Percentiles rank a stretch among this genome's conserved stretches.
Conservation (phyloP, 495 filamentous ascomycete species). For the Annulohypoxylon moriforme region DNA sequence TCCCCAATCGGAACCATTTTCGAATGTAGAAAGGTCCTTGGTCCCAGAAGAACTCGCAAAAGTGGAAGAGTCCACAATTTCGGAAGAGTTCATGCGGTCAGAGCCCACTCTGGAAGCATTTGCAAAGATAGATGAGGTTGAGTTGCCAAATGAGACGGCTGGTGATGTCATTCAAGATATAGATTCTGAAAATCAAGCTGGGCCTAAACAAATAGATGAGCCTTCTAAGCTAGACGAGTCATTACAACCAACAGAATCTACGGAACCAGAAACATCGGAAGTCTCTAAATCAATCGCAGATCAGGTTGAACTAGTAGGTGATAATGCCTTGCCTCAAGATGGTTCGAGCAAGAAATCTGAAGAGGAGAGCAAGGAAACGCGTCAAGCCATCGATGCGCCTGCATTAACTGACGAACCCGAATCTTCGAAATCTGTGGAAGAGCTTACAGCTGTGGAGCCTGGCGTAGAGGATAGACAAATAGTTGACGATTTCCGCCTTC, state of each 20-base stretch:
- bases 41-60: background rate
- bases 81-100: background rate
- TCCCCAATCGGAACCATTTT: background rate
- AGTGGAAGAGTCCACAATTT: background rate
- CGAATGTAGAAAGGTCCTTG: background rate
- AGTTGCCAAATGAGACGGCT: background rate
- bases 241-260: slow-evolving; percentile 15
- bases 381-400: slow-evolving; percentile 10
- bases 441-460: slow-evolving; percentile 17
- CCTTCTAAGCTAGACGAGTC: background rate
- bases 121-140: background rate
- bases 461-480: slow-evolving; percentile 19
- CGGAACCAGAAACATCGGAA: slow-evolving; percentile 5
- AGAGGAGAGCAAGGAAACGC: slow-evolving; percentile 31
- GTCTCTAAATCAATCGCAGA: slow-evolving; percentile 17
- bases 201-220: slow-evolving; percentile 12
- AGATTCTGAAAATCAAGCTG: background rate
- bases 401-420: slow-evolving; percentile 16
- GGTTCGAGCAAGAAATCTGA: slow-evolving; percentile 35
- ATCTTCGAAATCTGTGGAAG: slow-evolving; percentile 24
- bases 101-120: background rate
- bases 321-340: slow-evolving; percentile 17
- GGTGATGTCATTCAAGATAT: background rate
- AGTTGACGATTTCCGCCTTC: slow-evolving; percentile 1
- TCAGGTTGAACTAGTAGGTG: slow-evolving; percentile 11